A percentile compares a stretch with the other conserved stretches of the same genome.
Evolutionary conservation across 1,284 basidiomycete genomes (phyloP).

Genomic region (Xerocomus minutiporus): DNA sequence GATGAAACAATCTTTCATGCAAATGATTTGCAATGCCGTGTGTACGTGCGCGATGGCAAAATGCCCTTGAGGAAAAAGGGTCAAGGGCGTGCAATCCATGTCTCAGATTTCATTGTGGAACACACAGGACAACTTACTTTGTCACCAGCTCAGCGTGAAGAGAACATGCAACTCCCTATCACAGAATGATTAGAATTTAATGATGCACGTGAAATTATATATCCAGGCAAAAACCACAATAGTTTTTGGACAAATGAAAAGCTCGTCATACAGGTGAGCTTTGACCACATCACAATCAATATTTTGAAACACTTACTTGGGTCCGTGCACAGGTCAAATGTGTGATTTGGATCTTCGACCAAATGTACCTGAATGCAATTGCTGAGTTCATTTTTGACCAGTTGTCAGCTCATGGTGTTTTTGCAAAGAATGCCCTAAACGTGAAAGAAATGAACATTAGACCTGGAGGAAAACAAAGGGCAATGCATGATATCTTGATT

Average conservation of each 20-base stretch:
- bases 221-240: conserved; percentile 6
- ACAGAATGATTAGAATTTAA: not conserved
- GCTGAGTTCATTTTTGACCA: conserved; percentile 9
- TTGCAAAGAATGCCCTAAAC: conserved; percentile 7
- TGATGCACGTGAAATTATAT: conserved; percentile 1
- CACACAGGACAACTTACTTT: not conserved
- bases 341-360: not conserved
- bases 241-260: conserved; percentile 15
- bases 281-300: too few relatives aligned
- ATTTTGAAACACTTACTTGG: not conserved
- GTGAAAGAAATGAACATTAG: conserved; percentile 9
- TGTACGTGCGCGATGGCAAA: not conserved
- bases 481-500: not conserved
- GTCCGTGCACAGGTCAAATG: conserved; percentile 6
- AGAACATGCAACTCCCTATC: not conserved
- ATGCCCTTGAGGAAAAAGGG: not conserved
- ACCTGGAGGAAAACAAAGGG: conserved; percentile 1
- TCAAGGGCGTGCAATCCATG: not conserved
- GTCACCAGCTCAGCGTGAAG: not conserved
- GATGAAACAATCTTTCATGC: not conserved
- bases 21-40: not conserved
- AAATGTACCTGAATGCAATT: conserved; percentile 3
- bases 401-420: conserved; percentile 2
- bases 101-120: not conserved
- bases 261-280: conserved; percentile 17